These are phyloP conservation scores for Pholiota molesta DNA, from an alignment of 768 basidiomycete genomes.

Conservation along the genomic window DNA sequence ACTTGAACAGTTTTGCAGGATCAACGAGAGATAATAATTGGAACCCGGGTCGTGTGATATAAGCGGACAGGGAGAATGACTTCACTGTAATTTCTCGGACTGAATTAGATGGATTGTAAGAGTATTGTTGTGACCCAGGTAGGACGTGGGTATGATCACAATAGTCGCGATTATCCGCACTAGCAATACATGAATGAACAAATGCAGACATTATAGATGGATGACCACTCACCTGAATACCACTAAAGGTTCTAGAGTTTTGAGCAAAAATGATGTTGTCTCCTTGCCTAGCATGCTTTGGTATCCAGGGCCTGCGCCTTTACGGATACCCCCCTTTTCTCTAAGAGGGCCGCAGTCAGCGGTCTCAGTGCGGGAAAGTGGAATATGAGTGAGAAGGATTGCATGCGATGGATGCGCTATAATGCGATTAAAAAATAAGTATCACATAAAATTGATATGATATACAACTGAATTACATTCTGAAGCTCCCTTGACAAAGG, in stretches of 20 bases:
- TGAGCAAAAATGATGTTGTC: constrained; percentile 73
- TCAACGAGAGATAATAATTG: constrained; percentile 73
- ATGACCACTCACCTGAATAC: constrained; percentile 65
- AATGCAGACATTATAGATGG: not conserved
- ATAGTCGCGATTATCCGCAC: constrained; percentile 91
- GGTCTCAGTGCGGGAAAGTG: constrained; percentile 73
- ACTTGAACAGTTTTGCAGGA: constrained; percentile 34
- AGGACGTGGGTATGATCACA: constrained; percentile 70
- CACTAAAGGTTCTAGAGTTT: constrained; percentile 61
- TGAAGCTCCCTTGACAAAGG: constrained; percentile 55
- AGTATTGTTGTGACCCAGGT: constrained; percentile 29
- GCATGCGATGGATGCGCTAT: constrained; percentile 44
- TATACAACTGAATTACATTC: constrained; percentile 32
- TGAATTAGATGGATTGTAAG: constrained; percentile 22
- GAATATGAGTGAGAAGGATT: constrained; percentile 86
- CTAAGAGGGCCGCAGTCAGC: constrained; percentile 78
- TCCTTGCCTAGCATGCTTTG: constrained; percentile 83
- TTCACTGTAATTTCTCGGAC: constrained; percentile 86
- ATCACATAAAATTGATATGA: constrained; percentile 4
- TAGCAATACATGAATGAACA: constrained; percentile 25
- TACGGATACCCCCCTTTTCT: constrained; percentile 70
- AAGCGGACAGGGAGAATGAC: constrained; percentile 78
- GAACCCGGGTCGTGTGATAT: constrained; percentile 79
- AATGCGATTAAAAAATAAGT: constrained; percentile 1
- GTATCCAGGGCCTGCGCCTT: constrained; percentile 81